A percentile compares a stretch with the other conserved stretches of the same genome.
These are phyloP conservation scores for Chaetomium globosum DNA, from an alignment of 2,329 filamentous ascomycete species.

Conservation along the genomic window DNA sequence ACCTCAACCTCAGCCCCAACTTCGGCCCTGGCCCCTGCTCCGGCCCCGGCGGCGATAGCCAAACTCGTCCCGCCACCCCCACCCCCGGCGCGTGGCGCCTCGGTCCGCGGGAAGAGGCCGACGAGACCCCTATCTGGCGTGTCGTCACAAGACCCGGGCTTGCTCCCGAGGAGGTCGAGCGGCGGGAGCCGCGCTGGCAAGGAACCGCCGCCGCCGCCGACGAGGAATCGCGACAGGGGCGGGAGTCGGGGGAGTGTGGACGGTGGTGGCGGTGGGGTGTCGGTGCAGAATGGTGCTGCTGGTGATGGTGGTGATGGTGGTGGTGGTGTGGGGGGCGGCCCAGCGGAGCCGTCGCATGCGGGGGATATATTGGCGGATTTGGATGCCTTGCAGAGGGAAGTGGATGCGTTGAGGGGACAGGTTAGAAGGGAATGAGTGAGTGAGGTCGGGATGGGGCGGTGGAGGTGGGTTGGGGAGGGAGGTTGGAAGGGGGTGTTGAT, in stretches of 20 bases:
- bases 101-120: conserved; percentile 48
- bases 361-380: conserved; percentile 72
- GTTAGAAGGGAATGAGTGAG: conserved; percentile 37
- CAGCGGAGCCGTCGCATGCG: conserved; percentile 39
- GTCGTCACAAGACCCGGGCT: not conserved
- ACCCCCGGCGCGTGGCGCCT: conserved; percentile 42
- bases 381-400: conserved; percentile 71
- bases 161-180: conserved; percentile 30
- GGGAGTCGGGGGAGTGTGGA: conserved; percentile 4
- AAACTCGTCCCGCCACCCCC: conserved; percentile 44
- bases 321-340: conserved; percentile 20
- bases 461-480: no score
- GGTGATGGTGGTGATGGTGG: not conserved
- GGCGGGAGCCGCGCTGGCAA: conserved; percentile 33
- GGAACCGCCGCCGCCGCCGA: conserved; percentile 38
- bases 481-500: not conserved
- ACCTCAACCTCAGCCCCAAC: not conserved
- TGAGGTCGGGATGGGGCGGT: not conserved
- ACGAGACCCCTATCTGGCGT: conserved; percentile 40
- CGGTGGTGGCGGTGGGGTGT: not conserved
- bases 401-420: conserved; percentile 64
- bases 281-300: not conserved
- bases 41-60: not conserved
- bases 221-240: conserved; percentile 36
- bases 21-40: not conserved